Percentiles rank a stretch among this genome's conserved stretches.
Evolutionary conservation across 805 yeast species (phyloP).

Genomic region (Priceomyces haplophilus): DNA sequence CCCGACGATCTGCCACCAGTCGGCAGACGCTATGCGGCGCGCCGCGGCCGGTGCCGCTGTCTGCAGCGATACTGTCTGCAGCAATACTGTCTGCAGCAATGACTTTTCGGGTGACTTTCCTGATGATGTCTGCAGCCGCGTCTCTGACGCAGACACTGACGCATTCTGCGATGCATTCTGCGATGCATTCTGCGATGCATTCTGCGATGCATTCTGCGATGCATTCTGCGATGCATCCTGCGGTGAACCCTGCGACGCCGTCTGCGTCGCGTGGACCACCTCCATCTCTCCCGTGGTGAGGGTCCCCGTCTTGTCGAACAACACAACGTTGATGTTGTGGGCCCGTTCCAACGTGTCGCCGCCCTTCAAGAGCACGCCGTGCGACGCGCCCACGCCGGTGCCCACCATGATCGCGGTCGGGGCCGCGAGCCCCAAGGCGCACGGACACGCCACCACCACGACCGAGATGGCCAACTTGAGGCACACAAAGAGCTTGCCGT

Average conservation of each 20-base stretch:
- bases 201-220: no score
- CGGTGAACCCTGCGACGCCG: slow-evolving; percentile 12
- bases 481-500: slow-evolving; percentile 64
- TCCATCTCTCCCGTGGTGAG: slow-evolving; percentile 81
- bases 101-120: no score
- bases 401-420: slow-evolving; percentile 99
- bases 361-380: slow-evolving; percentile 90
- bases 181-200: no score
- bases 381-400: slow-evolving; percentile 89
- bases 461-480: slow-evolving; percentile 84
- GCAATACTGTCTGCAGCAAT: no score
- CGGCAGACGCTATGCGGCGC: slow-evolving; percentile 8
- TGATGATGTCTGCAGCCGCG: no score
- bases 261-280: slow-evolving; percentile 22
- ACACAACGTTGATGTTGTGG: slow-evolving; percentile 56
- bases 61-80: no score
- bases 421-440: slow-evolving; percentile 95
- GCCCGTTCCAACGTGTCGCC: slow-evolving; percentile 84
- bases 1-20: slow-evolving; percentile 54
- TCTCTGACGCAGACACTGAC: no score
- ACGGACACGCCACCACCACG: slow-evolving; percentile 97
- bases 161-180: no score
- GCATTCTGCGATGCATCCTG: no score
- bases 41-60: slow-evolving; percentile 17
- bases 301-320: slow-evolving; percentile 97